A percentile compares a stretch with the other conserved stretches of the same genome.
Evolutionary conservation across 352 stramenopile genomes (phyloP).

Genomic region (Aphanomyces astaci): DNA sequence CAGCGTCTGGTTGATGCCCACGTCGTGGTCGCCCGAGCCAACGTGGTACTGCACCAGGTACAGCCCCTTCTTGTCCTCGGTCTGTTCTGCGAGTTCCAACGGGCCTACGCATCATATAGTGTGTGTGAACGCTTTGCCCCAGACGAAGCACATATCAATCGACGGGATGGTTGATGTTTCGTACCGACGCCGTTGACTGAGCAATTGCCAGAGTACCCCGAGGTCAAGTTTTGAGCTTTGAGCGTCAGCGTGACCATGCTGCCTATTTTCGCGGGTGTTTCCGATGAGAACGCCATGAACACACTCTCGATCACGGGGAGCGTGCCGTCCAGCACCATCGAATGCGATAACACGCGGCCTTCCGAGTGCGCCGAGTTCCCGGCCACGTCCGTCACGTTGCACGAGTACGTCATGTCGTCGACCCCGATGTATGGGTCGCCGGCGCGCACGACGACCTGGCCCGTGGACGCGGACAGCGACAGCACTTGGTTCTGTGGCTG

Average conservation of each 20-base stretch:
- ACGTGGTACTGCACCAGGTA: slow-evolving; percentile 66
- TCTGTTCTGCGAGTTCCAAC: slow-evolving; percentile 34
- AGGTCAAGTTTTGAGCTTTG: slow-evolving; percentile 30
- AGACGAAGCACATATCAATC: background rate
- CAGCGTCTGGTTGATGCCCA: slow-evolving; percentile 29
- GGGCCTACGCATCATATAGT: slow-evolving; percentile 7
- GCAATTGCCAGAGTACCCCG: slow-evolving; percentile 43
- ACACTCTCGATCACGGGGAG: slow-evolving; percentile 25
- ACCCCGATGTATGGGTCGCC: slow-evolving; percentile 5
- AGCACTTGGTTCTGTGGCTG: background rate
- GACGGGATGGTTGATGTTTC: background rate
- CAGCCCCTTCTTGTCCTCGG: slow-evolving; percentile 38
- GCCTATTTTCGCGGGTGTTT: slow-evolving; percentile 48
- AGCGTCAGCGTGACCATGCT: slow-evolving; percentile 51
- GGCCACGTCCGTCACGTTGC: slow-evolving; percentile 20
- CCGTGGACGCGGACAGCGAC: background rate
- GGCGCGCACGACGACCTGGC: background rate
- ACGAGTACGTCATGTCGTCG: slow-evolving; percentile 7
- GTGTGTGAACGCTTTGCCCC: background rate
- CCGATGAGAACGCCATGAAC: slow-evolving; percentile 54
- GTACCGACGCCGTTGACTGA: slow-evolving; percentile 40
- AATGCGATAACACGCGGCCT: background rate
- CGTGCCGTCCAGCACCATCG: slow-evolving; percentile 3
- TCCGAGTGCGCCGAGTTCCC: slow-evolving; percentile 3
- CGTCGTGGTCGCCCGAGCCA: slow-evolving; percentile 32